Conservation (phyloP, 768 basidiomycete genomes). For the Dioszegia hungarica region DNA sequence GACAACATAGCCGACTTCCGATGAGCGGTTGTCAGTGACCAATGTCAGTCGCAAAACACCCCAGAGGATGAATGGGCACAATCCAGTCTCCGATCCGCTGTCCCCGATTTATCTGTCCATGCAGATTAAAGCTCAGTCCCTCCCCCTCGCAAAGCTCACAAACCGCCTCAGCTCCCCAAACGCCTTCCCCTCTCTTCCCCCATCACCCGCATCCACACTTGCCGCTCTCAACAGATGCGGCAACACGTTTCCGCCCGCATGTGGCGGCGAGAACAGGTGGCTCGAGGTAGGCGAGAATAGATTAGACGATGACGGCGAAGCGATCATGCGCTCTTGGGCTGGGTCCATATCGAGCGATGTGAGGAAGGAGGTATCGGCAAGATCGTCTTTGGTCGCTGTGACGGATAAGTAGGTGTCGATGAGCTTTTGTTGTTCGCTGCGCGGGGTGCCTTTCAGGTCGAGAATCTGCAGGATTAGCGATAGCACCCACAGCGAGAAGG, state of each 20-base stretch:
- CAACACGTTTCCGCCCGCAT: constrained; percentile 54
- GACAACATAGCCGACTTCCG: too few species aligned
- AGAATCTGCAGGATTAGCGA: constrained; percentile 61
- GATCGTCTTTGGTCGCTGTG: constrained; percentile 84
- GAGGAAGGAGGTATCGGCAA: constrained; percentile 86
- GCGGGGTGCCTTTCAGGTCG: constrained; percentile 88
- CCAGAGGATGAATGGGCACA: too few species aligned
- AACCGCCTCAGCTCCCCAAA: constrained; percentile 84
- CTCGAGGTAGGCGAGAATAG: constrained; percentile 57
- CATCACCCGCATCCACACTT: constrained; percentile 54
- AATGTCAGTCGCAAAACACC: too few species aligned
- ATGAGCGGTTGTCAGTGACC: too few species aligned
- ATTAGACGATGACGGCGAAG: constrained; percentile 49
- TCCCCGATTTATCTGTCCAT: too few species aligned
- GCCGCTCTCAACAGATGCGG: constrained; percentile 50
- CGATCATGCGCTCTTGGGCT: constrained; percentile 22
- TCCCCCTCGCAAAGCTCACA: constrained; percentile 76
- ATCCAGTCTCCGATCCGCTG: too few species aligned
- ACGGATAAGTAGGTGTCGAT: constrained; percentile 86
- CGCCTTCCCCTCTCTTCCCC: constrained; percentile 57
- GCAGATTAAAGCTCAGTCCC: neutral
- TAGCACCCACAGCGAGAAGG: neutral
- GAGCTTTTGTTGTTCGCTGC: constrained; percentile 77
- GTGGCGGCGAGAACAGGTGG: constrained; percentile 2
- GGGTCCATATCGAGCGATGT: constrained; percentile 96